Evolutionary conservation across 1,284 basidiomycete species (phyloP).

Genomic region (Omphalotus olearius): DNA sequence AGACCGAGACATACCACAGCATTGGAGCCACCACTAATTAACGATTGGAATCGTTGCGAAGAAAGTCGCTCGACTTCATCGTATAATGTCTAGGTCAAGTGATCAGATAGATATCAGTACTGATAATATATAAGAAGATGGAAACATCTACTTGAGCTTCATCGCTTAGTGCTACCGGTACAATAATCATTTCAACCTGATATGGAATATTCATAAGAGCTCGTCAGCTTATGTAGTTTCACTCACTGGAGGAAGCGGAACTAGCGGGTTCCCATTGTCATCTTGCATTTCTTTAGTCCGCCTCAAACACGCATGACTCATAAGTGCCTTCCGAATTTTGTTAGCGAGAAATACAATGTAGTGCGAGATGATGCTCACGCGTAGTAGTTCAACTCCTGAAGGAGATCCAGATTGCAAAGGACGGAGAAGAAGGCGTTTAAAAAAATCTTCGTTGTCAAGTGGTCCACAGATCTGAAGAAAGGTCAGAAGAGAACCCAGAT

Average conservation of each 20-base stretch:
- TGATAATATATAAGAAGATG: not conserved
- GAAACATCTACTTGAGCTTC: slow-evolving; percentile 57
- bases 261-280: slow-evolving; percentile 62
- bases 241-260: slow-evolving; percentile 70
- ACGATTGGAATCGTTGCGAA: slow-evolving; percentile 54
- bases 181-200: slow-evolving; percentile 68
- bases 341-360: not conserved
- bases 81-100: slow-evolving; percentile 50
- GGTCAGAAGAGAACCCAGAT: slow-evolving; percentile 79
- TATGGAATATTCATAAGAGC: not conserved
- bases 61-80: slow-evolving; percentile 69
- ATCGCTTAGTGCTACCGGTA: slow-evolving; percentile 65
- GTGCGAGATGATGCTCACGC: slow-evolving; percentile 38
- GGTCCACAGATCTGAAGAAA: slow-evolving; percentile 82
- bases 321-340: slow-evolving; percentile 57
- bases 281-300: slow-evolving; percentile 93
- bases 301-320: slow-evolving; percentile 79
- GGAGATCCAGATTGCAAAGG: not conserved
- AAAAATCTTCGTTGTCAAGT: slow-evolving; percentile 76
- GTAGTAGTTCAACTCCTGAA: slow-evolving; percentile 64
- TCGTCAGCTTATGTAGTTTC: not conserved
- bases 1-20: slow-evolving; percentile 29
- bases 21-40: slow-evolving; percentile 42
- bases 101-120: slow-evolving; percentile 1
- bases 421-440: slow-evolving; percentile 70